These are phyloP conservation scores for Alternaria viburni DNA, from an alignment of 2,329 filamentous ascomycete genomes.

Conservation along the genomic window DNA sequence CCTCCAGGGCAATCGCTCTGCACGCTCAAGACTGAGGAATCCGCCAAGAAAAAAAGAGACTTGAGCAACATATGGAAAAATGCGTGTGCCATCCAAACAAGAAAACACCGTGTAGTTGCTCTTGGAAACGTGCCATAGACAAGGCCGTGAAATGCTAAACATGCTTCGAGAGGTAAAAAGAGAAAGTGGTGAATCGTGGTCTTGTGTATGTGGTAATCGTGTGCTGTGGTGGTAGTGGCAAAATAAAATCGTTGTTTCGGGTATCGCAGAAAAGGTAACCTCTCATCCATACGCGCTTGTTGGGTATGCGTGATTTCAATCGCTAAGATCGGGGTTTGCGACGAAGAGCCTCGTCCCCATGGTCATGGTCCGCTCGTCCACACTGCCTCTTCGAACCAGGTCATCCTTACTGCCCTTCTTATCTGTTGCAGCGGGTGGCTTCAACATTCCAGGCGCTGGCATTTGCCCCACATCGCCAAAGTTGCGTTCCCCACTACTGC, in stretches of 20 bases:
- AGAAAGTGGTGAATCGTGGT: not conserved
- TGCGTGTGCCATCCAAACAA: not conserved
- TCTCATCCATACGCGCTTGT: not conserved
- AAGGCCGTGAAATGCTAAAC: not conserved
- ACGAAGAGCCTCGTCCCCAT: slow-evolving; percentile 78
- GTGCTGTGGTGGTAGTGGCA: slow-evolving; percentile 1
- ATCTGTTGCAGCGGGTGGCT: slow-evolving; percentile 51
- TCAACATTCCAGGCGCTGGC: slow-evolving; percentile 44
- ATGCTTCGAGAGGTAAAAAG: not conserved
- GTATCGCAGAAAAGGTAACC: slow-evolving; percentile 38
- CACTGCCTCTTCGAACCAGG: slow-evolving; percentile 76
- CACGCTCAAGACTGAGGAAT: not conserved
- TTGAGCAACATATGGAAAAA: slow-evolving; percentile 3
- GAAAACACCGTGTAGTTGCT: not conserved
- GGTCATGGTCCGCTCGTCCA: slow-evolving; percentile 81
- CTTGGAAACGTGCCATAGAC: not conserved
- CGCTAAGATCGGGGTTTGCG: slow-evolving; percentile 77
- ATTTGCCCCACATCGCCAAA: slow-evolving; percentile 63
- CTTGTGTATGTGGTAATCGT: slow-evolving; percentile 1
- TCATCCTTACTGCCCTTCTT: slow-evolving; percentile 69
- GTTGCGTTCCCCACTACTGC: slow-evolving; percentile 53
- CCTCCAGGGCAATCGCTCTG: slow-evolving; percentile 5
- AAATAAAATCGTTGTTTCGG: slow-evolving; percentile 25
- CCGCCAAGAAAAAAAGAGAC: not conserved
- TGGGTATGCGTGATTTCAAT: slow-evolving; percentile 41